These are phyloP conservation scores for Hypoxylon cercidicola DNA, from an alignment of 495 filamentous ascomycete species.

Conservation along the genomic window DNA sequence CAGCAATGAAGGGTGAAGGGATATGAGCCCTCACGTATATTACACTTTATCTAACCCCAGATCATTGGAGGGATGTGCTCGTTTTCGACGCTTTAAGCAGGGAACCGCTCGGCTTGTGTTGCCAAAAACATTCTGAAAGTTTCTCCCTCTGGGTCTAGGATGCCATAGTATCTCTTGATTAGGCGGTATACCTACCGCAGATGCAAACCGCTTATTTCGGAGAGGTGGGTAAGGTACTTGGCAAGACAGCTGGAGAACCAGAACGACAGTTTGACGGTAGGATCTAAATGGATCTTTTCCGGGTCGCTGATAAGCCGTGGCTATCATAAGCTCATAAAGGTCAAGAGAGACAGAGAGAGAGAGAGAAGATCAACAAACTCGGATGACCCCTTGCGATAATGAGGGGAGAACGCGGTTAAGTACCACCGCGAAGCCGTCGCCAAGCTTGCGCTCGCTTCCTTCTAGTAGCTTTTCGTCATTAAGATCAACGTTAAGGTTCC, in stretches of 20 bases:
- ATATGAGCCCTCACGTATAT: constrained; percentile 6
- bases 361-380: constrained; percentile 2
- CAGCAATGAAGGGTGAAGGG: neutral
- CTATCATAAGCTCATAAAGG: neutral
- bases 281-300: neutral
- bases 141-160: neutral
- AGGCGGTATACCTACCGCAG: neutral
- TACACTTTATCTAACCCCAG: constrained; percentile 9
- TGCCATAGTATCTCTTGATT: neutral
- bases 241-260: neutral
- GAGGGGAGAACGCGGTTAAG: constrained; percentile 1
- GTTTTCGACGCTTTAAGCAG: neutral
- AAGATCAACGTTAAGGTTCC: constrained; percentile 32
- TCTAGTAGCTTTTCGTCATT: constrained; percentile 5
- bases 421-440: constrained; percentile 14
- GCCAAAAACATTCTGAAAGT: neutral
- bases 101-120: neutral
- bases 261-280: neutral
- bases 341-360: no score
- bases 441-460: neutral
- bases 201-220: neutral
- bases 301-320: constrained; percentile 4
- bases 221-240: neutral
- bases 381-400: neutral
- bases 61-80: neutral